Evolutionary conservation across 163 green algal genomes (phyloP).

Genomic region (Volvox carteri): DNA sequence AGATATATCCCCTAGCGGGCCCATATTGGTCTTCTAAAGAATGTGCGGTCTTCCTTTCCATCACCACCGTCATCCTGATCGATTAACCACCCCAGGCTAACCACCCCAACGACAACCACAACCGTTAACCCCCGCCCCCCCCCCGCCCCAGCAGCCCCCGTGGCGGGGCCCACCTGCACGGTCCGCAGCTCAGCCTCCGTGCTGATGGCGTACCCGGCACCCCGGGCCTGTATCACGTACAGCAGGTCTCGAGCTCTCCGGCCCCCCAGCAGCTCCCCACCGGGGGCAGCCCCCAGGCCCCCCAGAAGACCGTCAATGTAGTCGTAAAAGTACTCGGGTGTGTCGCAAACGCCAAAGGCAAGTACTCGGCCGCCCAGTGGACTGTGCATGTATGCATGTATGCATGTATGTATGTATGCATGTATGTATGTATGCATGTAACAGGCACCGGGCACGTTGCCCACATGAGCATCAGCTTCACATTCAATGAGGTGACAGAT

Average conservation of each 20-base stretch:
- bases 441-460: too few species aligned
- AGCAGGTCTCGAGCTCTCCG: constrained; percentile 40
- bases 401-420: neutral
- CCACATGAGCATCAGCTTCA: too few species aligned
- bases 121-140: too few species aligned
- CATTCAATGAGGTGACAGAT: too few species aligned
- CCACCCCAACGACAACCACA: neutral
- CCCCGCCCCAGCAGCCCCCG: too few species aligned
- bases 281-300: constrained; percentile 78
- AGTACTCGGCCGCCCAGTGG: constrained; percentile 8
- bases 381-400: neutral
- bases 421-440: neutral
- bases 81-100: too few species aligned
- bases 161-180: constrained; percentile 69
- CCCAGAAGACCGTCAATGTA: constrained; percentile 83
- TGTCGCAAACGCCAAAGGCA: constrained; percentile 88
- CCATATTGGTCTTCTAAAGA: too few species aligned
- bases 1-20: too few species aligned
- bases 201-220: constrained; percentile 93
- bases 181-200: constrained; percentile 84
- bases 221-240: constrained; percentile 82
- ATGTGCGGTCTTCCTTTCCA: too few species aligned
- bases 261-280: neutral
- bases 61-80: neutral
- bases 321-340: constrained; percentile 90